These are phyloP conservation scores for Irpex lacteus DNA, from an alignment of 1,284 basidiomycete species.

Conservation along the genomic window DNA sequence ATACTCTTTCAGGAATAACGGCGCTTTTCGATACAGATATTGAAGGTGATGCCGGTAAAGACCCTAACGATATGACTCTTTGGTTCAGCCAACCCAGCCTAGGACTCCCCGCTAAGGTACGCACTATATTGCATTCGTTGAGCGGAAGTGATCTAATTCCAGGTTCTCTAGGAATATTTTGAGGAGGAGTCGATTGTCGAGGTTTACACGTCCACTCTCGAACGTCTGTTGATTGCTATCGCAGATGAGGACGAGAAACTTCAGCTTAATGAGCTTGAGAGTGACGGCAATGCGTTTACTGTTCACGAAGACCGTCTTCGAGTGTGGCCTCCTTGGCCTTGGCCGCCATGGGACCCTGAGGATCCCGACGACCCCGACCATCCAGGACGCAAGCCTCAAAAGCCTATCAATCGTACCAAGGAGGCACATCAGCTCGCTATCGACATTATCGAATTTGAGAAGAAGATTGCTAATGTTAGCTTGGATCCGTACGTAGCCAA, in stretches of 20 bases:
- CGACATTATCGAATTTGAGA: slow-evolving; percentile 80
- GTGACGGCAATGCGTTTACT: slow-evolving; percentile 26
- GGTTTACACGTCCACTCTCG: slow-evolving; percentile 72
- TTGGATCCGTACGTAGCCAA: slow-evolving; percentile 64
- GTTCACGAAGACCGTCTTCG: slow-evolving; percentile 58
- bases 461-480: slow-evolving; percentile 75
- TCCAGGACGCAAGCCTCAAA: slow-evolving; percentile 27
- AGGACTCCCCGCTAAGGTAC: slow-evolving; percentile 86
- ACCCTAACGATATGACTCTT: slow-evolving; percentile 84
- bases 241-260: slow-evolving; percentile 41
- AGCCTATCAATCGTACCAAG: slow-evolving; percentile 37
- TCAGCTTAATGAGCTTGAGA: slow-evolving; percentile 32
- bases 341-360: slow-evolving; percentile 77
- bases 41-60: slow-evolving; percentile 88
- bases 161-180: slow-evolving; percentile 76
- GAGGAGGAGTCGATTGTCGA: slow-evolving; percentile 71
- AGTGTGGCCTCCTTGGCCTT: slow-evolving; percentile 83
- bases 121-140: neutral
- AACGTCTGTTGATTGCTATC: slow-evolving; percentile 65
- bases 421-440: slow-evolving; percentile 66
- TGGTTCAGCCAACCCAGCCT: slow-evolving; percentile 85
- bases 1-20: slow-evolving; percentile 54
- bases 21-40: slow-evolving; percentile 78
- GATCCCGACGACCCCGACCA: slow-evolving; percentile 50
- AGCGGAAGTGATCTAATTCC: slow-evolving; percentile 4